These are phyloP conservation scores for Vaccinium vitisidaea DNA, from an alignment of 148 eudicot genomes.

Conservation along the genomic window DNA sequence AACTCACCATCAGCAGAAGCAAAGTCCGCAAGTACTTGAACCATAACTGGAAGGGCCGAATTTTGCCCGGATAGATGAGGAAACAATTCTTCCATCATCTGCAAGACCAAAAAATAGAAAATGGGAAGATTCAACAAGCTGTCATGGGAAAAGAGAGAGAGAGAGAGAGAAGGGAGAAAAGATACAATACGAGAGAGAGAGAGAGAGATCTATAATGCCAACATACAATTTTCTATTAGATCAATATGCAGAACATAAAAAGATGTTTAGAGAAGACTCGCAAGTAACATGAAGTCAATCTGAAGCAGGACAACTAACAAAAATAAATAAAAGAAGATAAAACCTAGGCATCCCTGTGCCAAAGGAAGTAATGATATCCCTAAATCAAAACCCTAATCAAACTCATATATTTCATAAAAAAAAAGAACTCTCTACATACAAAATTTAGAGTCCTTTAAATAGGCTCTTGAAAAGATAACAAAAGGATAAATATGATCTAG, in stretches of 20 bases:
- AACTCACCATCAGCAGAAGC: conserved; percentile 75
- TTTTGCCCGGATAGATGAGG: conserved; percentile 75
- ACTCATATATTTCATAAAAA: too few relatives aligned
- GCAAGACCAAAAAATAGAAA: conserved; percentile 18
- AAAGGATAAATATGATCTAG: too few relatives aligned
- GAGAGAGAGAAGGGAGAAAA: neutral
- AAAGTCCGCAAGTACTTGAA: conserved; percentile 91
- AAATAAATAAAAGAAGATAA: too few relatives aligned
- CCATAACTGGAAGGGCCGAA: conserved; percentile 88
- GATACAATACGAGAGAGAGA: neutral
- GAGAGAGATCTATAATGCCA: neutral
- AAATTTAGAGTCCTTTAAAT: too few relatives aligned
- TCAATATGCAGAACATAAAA: neutral
- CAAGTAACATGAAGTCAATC: neutral
- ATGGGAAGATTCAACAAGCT: neutral
- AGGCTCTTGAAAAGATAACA: too few relatives aligned
- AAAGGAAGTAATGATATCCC: too few relatives aligned
- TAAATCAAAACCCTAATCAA: too few relatives aligned
- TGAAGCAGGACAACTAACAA: too few relatives aligned
- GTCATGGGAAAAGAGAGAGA: neutral
- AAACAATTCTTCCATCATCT: conserved; percentile 98
- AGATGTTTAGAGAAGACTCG: neutral
- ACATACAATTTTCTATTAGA: neutral
- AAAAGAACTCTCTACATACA: too few relatives aligned
- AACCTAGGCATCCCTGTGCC: too few relatives aligned